These are phyloP conservation scores for Abrus precatorius DNA, from an alignment of 306 rosid genomes.

Conservation along the genomic window DNA sequence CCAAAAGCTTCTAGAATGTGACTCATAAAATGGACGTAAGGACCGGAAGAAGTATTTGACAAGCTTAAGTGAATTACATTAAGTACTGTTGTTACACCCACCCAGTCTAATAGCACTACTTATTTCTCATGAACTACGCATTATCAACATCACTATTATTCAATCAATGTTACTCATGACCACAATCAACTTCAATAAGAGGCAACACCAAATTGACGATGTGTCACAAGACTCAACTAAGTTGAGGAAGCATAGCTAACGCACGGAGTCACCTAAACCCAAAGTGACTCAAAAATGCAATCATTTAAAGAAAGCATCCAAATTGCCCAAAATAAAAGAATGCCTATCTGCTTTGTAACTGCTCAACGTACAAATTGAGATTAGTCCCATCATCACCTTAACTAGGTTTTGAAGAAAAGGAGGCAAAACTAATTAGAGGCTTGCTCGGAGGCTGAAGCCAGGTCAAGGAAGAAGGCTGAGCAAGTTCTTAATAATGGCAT, in stretches of 20 bases:
- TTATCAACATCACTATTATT: neutral
- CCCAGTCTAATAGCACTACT: neutral
- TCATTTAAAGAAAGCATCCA: neutral
- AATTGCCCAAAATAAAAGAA: neutral
- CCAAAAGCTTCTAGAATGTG: too few relatives aligned
- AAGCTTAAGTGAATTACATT: neutral
- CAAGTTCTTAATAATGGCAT: neutral
- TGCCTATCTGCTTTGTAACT: neutral
- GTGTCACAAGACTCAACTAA: neutral
- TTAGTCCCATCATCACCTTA: slow-evolving; percentile 9
- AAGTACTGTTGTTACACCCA: too few relatives aligned
- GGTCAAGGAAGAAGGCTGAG: neutral
- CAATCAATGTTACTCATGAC: neutral
- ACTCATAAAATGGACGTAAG: too few relatives aligned
- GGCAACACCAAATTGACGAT: neutral
- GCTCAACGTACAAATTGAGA: neutral
- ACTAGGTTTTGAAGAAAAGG: neutral
- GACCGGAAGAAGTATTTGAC: too few relatives aligned
- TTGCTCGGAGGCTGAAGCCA: neutral
- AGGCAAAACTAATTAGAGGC: neutral
- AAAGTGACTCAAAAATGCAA: neutral
- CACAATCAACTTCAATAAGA: neutral
- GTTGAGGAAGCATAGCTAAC: neutral
- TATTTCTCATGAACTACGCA: neutral
- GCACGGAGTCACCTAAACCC: neutral